Base-by-base conservation (phyloP, 257 asterid species). In the Nicotiana noctiflora region DNA sequence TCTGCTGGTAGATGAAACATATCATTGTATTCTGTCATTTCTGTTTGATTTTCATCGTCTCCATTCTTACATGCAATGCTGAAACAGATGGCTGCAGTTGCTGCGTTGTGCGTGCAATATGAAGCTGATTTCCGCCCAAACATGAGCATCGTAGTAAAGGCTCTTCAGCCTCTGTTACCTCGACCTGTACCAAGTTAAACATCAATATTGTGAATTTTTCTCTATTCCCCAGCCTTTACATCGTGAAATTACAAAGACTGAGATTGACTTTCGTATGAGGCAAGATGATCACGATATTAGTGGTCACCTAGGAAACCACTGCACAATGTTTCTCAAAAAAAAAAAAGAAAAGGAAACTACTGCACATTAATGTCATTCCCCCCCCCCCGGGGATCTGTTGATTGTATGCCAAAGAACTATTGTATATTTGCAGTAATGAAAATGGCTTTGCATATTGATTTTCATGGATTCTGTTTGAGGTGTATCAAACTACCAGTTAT, bases 11-110 rank as follows among this genome's bases (percentile, higher is more conserved):
- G 23, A 46, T 72, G 2, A 72, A 72, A 72, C 11, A 0, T 72
- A 5, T 21, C 8, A 0, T 72, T 46, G 0, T 23, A 46, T 46
- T 72, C 21, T 15, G 23, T 72, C 4, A 12, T 40, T 68, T 68
- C 77, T 0, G 56, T 23, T 40, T 37, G 75, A 66, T 32, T 32
- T 66, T 66, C 75, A 18, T 66, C 8, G 1, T 11, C 21, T 66
- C 49, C 74, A 65, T 34, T 67, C 55, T 67, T 64, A 10, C 11
- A 4, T 19, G 55, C 12, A 31, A 21, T 17, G 25, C 57, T 63
- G 44, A 82, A 82, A 77, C 89, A 92, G 95, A 88, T 92, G 94
- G 97, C 97, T 85, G 97, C 95, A 8, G 97, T 92, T 78, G 93
- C 93, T 63, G 93, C 97, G 11, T 80, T 92, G 84, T 92, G 95